These are phyloP conservation scores for Entonaema liquescens DNA, from an alignment of 495 filamentous ascomycete genomes.

Conservation along the genomic window DNA sequence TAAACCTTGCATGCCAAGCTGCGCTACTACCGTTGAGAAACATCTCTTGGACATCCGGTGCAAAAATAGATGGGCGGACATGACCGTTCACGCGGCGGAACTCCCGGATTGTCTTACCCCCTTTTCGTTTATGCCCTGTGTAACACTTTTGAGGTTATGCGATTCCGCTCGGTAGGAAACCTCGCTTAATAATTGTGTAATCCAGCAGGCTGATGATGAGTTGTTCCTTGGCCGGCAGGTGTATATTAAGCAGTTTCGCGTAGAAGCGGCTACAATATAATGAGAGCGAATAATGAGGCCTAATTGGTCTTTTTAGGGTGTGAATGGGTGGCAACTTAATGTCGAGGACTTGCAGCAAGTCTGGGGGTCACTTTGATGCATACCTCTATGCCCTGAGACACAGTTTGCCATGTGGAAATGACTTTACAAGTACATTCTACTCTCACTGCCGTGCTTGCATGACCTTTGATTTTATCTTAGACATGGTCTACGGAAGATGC, in stretches of 20 bases:
- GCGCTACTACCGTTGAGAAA: constrained; percentile 19
- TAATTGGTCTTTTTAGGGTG: not conserved
- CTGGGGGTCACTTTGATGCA: not conserved
- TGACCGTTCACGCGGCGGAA: constrained; percentile 9
- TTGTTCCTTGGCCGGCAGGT: not conserved
- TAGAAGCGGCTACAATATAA: not conserved
- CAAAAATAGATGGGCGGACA: constrained; percentile 35
- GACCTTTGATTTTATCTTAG: not conserved
- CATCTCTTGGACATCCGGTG: constrained; percentile 16
- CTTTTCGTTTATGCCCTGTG: not conserved
- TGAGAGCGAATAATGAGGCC: not conserved
- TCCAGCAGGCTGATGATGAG: not conserved
- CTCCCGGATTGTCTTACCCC: constrained; percentile 1
- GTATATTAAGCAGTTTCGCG: not conserved
- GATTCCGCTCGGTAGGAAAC: not conserved
- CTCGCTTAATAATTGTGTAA: not conserved
- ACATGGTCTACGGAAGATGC: not conserved
- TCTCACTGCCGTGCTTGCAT: not conserved
- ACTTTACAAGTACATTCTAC: not conserved
- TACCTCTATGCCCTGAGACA: not conserved
- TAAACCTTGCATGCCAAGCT: not conserved
- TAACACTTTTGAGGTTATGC: not conserved
- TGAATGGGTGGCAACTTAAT: not conserved
- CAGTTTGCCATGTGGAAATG: not conserved
- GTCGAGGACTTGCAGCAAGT: not conserved